Evolutionary conservation across 2,329 filamentous ascomycete species (phyloP), one percentile per base, ranked within the genome.

Genomic region (Beauveria bassiana): DNA sequence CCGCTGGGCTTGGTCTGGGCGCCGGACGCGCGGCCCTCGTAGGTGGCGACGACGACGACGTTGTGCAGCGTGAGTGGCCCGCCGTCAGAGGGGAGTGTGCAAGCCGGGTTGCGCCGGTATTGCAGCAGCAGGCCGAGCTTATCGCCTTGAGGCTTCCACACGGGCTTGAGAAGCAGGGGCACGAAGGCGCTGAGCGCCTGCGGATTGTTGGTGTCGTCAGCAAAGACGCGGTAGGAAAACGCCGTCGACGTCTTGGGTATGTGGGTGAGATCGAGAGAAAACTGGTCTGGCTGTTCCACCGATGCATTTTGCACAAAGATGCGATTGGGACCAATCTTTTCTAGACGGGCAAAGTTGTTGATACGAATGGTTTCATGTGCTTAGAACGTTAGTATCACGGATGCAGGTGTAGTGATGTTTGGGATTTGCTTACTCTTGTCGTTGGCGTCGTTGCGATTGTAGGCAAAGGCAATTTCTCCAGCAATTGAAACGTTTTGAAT

Each of bases 271-370:
- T 93, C 85, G 38, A 99, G 78, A 0, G 79, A 84, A 75, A 96
- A 99, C 70, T 93, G 88, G 62, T 96, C 93, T 3, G 88, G 82
- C 62, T 83, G 86, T 10, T 88, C 85, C 1, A 80, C 70, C 1
- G 78, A 75, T 5, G 83, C 79, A 66, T 91, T 88, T 38, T 87
- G 85, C 57, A 98, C 86, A 74, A 98, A 96, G 62, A 92, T 90
- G 49, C 91, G 91, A 72, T 99, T 99, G 1, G 93, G 92, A 0
- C 92, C 93, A 61, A 99, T 93, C 69, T 91, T 92, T 69, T 98
- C 95, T 6, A 99, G 82, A n/a, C 84, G 82, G 10, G 87, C 77
- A 71, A 96, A 96, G 71, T 96, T 95, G 69, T 96, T 91, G 63
- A 99, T 84, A 22, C 90, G 87, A 66, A 98, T 88, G 2, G 79